Evolutionary conservation across 331 rosid species (phyloP).

Genomic region (Malus hybrid): DNA sequence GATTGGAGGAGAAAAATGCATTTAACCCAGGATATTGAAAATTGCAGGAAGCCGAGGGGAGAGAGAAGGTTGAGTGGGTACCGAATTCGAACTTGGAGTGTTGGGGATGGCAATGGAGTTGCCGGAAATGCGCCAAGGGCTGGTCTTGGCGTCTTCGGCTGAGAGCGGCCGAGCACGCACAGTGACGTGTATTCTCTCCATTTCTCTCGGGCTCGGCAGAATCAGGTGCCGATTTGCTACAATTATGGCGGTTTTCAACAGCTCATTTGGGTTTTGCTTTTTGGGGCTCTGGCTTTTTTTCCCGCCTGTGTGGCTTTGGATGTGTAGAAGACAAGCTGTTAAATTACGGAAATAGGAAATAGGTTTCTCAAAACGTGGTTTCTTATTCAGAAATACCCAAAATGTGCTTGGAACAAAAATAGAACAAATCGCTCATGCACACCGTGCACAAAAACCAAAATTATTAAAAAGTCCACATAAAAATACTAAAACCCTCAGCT

Average conservation of each 20-base stretch:
- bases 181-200: slow-evolving; percentile 84
- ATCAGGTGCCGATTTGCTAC: neutral
- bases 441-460: too few species aligned
- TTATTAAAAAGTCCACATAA: too few species aligned
- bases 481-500: too few species aligned
- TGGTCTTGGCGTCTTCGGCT: slow-evolving; percentile 54
- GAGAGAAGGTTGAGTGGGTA: neutral
- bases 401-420: too few species aligned
- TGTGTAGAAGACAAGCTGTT: neutral
- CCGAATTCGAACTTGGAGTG: slow-evolving; percentile 71
- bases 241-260: neutral
- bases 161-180: slow-evolving; percentile 83
- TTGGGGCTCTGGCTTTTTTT: neutral
- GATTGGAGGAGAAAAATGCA: neutral
- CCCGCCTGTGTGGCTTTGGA: slow-evolving; percentile 8
- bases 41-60: neutral
- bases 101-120: slow-evolving; percentile 66
- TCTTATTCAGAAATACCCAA: too few species aligned
- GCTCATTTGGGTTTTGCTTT: neutral
- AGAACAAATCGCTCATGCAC: too few species aligned
- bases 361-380: neutral
- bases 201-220: neutral
- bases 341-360: neutral
- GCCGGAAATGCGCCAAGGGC: slow-evolving; percentile 66
- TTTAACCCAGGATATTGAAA: neutral